A percentile compares a stretch with the other conserved stretches of the same genome.
phyloP scores from a whole-genome alignment of 441 rosid genomes.

The Populus hybrid region DNA sequence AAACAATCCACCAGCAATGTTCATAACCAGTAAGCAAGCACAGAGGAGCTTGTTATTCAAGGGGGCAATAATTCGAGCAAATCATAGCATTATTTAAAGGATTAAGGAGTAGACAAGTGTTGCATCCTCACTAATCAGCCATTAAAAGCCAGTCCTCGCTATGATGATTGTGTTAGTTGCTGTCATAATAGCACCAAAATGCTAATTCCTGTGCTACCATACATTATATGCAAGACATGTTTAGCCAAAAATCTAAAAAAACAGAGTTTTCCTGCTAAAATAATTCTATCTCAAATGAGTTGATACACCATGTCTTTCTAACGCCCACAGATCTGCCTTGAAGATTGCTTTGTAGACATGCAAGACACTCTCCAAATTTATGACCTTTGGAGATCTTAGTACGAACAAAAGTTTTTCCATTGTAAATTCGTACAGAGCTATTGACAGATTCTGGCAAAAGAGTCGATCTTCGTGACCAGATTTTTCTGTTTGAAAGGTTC shows the following conservation, averaged over 20 bases:
- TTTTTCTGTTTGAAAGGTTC: slow-evolving; percentile 25
- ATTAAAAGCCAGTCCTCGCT: background rate
- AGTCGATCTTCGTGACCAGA: slow-evolving; percentile 50
- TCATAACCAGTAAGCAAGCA: background rate
- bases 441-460: slow-evolving; percentile 47
- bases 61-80: background rate
- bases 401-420: slow-evolving; percentile 41
- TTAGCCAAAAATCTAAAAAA: too few relatives aligned
- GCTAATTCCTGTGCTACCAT: background rate
- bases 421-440: slow-evolving; percentile 41
- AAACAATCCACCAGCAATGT: background rate
- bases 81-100: background rate
- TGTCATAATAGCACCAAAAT: background rate
- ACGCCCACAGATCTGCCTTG: background rate
- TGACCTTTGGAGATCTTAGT: slow-evolving; percentile 59
- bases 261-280: background rate
- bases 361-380: slow-evolving; percentile 35
- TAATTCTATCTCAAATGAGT: background rate
- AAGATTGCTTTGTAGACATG: background rate
- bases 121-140: background rate
- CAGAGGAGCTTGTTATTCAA: background rate
- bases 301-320: background rate
- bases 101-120: background rate
- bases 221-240: too few relatives aligned
- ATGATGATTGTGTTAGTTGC: background rate